Base-by-base conservation (phyloP, 2,329 filamentous ascomycete species). In the Epichloe elymi region DNA sequence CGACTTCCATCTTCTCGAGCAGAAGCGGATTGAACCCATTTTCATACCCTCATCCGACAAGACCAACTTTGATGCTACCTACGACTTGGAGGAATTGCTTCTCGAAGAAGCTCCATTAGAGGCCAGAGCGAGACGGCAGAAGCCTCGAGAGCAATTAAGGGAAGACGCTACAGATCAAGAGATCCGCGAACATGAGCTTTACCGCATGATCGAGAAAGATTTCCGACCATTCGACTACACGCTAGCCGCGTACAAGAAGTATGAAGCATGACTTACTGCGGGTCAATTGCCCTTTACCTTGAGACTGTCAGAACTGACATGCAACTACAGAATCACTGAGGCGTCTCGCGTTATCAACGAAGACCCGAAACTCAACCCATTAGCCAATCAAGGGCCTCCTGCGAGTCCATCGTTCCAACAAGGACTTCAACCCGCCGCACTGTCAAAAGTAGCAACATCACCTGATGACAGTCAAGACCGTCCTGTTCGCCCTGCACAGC, bases 31-130 rank as follows among this genome's bases (percentile, higher is more conserved):
- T 43, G 84, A 90, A 59, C 93, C 93, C 0, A 82, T 97, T 3
- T 98, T 98, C 65, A 79, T 86, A 19, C 93, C 93, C 0, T 95
- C 91, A 0, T 90, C 88, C 51, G 93, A 97, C 46, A 98, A 98
- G 76, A 97, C 93, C 3, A 98, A 98, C 65, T 98, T 98, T 58
- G 93, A 98, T 67, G 93, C 93, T 4, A 98, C 93, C 0, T 97
- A 98, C 64, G 93, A 98, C 66, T 71, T 98, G 48, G 93, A 98
- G 64, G 93, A 98, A 66, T 68, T 98, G 19, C 70, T 98, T 2
- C 69, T 98, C 43, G 93, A 98, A 67, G 93, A 98, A 65, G 93
- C 93, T 12, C 93, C 93, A 1, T 71, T 98, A 5, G 93, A 98
- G 67, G 93, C 93, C 51, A 78, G 93, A 61, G 89, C 93, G 48